Evolutionary conservation across 768 basidiomycete species (phyloP), one percentile per base, ranked within the genome.

Genomic region (Nevesoporus exiguus): DNA sequence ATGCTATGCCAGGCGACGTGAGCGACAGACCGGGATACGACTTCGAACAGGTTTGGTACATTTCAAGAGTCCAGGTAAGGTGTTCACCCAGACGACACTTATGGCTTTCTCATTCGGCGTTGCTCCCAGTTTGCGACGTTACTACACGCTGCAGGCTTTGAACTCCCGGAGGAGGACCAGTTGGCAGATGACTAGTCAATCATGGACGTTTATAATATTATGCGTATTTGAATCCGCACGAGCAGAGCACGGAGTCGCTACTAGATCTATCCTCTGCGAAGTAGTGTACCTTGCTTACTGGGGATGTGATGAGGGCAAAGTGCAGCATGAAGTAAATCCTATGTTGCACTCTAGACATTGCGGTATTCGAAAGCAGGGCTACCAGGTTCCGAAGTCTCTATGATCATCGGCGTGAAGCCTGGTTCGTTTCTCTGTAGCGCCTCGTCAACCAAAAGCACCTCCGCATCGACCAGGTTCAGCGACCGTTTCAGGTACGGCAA

Each of bases 351-450:
- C 49, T 71, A 69, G 36, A 88, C 83, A 71, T 96, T 97, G 67
- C 84, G 83, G 71, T 93, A 96, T 65, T 93, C 88, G 63, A 94
- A 89, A 5, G 85, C 86, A 43, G 94, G 94, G 33, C 75, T 79
- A 10, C 90, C 93, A 31, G 95, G 95, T 73, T 95, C 93, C 11
- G 92, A 89, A n/a, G 74, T 74, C 53, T 93, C 93, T 41, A 94
- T 84, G 60, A 92, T 86, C 53, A 66, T 74, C 63, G 79, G 78
- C 15, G 80, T 83, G 68, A 82, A 91, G 0, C 87, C 87, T 2
- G 73, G 71, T 14, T 73, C 79, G 40, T 73, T 74, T 56, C 78
- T 80, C 49, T 76, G 73, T 62, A 78, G 65, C 3, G 86, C 89
- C 44, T 88, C 85, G 17, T 88, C 84, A 1, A 86, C 86, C 3